Evolutionary conservation across 306 rosid species (phyloP), one percentile per base, ranked within the genome.

Genomic region (Gynostemma pentaphyllum): DNA sequence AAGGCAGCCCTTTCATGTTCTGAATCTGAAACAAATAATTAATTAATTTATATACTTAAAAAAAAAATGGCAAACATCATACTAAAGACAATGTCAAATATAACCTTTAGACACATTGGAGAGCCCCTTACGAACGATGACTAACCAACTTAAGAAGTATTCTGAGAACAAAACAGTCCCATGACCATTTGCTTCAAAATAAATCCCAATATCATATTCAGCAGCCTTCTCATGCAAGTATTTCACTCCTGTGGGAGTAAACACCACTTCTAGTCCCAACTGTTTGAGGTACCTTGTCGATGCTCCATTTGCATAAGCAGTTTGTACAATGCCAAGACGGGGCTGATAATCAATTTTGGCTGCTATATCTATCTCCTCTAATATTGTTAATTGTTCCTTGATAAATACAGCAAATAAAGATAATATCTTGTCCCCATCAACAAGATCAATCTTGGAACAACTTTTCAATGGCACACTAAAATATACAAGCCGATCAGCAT

Each of bases 141-240:
- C 82, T 67, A 92, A 76, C 94, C 85, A 73, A 51, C 19, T 39
- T 44, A 66, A n/a, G 79, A 79, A 82, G 45, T 69, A 48, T 71
- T 92, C 94, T 4, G 99, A 92, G 77, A 88, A 92, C 73, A 92
- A 67, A 69, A 86, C 47, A 45, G 99, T 86, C 52, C 99, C 99
- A 71, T 88, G 99, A 68, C 99, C 99, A 79, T 92, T 92, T 78
- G 99, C 96, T 74, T 92, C 99, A 70, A 88, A 92, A 79, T 88
- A 92, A 65, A 92, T 88, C 62, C 99, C 96, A 28, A 92, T 78
- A 76, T 86, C 96, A 69, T 51, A 88, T 46, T 73, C 84, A 45
- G 81, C 78, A n/a, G n/a, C n/a, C n/a, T n/a, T n/a, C n/a, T n/a
- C n/a, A 34, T 88, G 95, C 55, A 92, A 78, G 79, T 80, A 79